These are phyloP conservation scores for Candida saitoana DNA, from an alignment of 805 yeast genomes.

Conservation along the genomic window DNA sequence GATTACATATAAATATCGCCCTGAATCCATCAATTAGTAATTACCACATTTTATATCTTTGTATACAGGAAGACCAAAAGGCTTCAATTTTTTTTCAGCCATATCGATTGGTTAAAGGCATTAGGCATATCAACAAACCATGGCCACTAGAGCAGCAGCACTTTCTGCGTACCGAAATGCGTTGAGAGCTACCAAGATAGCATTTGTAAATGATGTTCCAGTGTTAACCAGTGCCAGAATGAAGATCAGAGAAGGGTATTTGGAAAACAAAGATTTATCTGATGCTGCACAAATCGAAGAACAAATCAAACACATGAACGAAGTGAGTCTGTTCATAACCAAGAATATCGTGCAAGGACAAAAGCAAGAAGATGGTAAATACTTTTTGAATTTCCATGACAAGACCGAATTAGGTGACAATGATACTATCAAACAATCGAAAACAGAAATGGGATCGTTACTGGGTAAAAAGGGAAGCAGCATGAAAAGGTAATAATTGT, in stretches of 20 bases:
- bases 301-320: slow-evolving; percentile 54
- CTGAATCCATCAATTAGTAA: background rate
- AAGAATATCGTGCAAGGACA: slow-evolving; percentile 86
- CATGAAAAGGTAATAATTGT: slow-evolving; percentile 38
- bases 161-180: slow-evolving; percentile 61
- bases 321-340: slow-evolving; percentile 64
- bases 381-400: slow-evolving; percentile 65
- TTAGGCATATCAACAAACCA: too few species aligned
- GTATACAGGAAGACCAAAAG: slow-evolving; percentile 2
- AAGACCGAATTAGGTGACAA: slow-evolving; percentile 91
- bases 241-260: slow-evolving; percentile 54
- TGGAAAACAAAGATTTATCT: slow-evolving; percentile 23
- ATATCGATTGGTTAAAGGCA: too few species aligned
- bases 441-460: slow-evolving; percentile 41
- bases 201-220: slow-evolving; percentile 48
- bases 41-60: background rate
- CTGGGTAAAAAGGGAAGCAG: slow-evolving; percentile 35
- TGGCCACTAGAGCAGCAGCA: slow-evolving; percentile 18
- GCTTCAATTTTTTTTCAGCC: background rate
- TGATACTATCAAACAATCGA: slow-evolving; percentile 60
- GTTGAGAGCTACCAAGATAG: slow-evolving; percentile 59
- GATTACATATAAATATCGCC: too few species aligned
- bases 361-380: slow-evolving; percentile 41
- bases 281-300: slow-evolving; percentile 23
- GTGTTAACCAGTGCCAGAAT: slow-evolving; percentile 57